phyloP scores from a whole-genome alignment of 176 grass and related monocot species.

The Thalia dealbata region DNA sequence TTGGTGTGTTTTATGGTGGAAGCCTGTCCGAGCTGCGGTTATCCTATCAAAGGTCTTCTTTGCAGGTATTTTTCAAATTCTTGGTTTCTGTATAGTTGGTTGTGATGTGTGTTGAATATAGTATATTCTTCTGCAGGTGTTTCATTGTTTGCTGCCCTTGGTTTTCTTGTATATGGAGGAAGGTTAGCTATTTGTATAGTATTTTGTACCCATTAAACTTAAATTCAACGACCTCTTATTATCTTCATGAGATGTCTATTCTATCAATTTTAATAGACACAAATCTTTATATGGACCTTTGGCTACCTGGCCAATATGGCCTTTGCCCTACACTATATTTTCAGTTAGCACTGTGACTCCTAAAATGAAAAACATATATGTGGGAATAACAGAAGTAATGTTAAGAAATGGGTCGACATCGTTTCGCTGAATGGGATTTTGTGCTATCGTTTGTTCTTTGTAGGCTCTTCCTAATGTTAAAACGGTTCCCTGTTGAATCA shows the following conservation, averaged over 20 bases:
- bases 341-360: background rate
- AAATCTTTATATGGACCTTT: too few species aligned
- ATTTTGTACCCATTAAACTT: background rate
- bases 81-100: background rate
- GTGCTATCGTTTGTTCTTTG: background rate
- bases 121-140: background rate
- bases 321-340: background rate
- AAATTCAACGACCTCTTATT: too few species aligned
- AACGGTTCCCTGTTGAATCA: conserved; percentile 68
- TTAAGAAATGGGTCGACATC: background rate
- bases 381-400: background rate
- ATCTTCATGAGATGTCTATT: background rate
- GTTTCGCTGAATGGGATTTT: background rate
- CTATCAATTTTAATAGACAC: background rate
- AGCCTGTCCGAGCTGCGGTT: background rate
- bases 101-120: background rate
- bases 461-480: conserved; percentile 76
- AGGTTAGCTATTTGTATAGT: background rate
- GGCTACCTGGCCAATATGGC: too few species aligned
- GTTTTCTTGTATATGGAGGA: conserved; percentile 8
- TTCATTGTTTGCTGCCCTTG: conserved; percentile 6
- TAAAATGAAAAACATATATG: background rate
- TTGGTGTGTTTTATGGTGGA: conserved; percentile 3
- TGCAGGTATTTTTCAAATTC: background rate
- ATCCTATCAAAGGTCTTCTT: conserved; percentile 5